phyloP scores from a whole-genome alignment of 2,329 filamentous ascomycete species.

The Neurospora sp. region DNA sequence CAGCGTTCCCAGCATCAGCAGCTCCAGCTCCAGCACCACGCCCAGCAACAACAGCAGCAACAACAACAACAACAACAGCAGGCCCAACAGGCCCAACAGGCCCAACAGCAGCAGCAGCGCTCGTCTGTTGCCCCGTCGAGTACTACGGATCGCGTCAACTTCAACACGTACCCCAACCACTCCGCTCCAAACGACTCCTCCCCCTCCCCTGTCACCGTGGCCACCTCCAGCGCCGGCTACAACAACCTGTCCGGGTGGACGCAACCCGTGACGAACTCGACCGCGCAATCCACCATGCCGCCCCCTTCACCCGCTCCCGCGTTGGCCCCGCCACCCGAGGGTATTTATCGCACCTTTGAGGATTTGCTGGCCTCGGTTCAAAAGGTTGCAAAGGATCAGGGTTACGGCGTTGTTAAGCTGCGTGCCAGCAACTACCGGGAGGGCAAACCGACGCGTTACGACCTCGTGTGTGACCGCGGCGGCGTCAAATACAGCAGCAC shows the following conservation, averaged over 20 bases:
- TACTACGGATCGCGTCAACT: constrained; percentile 14
- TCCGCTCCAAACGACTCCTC: constrained; percentile 7
- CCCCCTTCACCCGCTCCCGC: constrained; percentile 35
- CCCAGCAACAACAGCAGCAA: constrained; percentile 8
- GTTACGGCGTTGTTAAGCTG: constrained; percentile 53
- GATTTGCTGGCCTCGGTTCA: constrained; percentile 49
- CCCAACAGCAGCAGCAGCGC: constrained; percentile 13
- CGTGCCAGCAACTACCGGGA: constrained; percentile 55
- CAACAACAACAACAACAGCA: constrained; percentile 10
- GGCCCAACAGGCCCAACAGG: constrained; percentile 10
- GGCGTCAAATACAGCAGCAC: constrained; percentile 57
- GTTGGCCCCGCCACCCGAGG: constrained; percentile 47
- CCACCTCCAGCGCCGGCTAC: constrained; percentile 12
- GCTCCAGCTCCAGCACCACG: not conserved
- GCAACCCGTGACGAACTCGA: constrained; percentile 3
- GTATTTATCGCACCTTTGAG: constrained; percentile 50
- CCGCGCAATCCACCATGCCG: constrained; percentile 29
- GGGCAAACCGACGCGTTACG: constrained; percentile 52
- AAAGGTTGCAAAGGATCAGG: constrained; percentile 51
- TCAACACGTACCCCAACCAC: constrained; percentile 15
- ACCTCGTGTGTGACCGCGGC: constrained; percentile 53
- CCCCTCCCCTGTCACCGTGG: constrained; percentile 13
- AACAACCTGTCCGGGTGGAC: constrained; percentile 16
- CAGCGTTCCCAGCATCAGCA: constrained; percentile 11
- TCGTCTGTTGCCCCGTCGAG: constrained; percentile 9